Evolutionary conservation across 176 grass and related monocot species (phyloP).

Genomic region (Themeda triandra): DNA sequence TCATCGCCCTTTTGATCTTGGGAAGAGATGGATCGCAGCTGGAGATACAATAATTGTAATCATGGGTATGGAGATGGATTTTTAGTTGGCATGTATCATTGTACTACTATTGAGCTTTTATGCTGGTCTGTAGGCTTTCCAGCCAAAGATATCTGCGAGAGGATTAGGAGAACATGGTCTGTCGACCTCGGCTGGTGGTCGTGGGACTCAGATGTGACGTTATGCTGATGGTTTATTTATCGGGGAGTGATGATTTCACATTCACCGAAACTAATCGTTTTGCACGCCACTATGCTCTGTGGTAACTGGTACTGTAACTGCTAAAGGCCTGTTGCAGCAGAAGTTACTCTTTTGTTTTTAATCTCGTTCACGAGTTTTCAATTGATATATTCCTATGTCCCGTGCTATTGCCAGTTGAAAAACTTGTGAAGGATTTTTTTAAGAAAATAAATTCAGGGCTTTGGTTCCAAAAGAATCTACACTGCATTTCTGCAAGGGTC

Average conservation of each 20-base stretch:
- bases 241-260: neutral
- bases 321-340: too few relatives aligned
- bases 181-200: neutral
- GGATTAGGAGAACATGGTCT: neutral
- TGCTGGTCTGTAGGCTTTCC: constrained; percentile 8
- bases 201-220: neutral
- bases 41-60: constrained; percentile 10
- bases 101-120: constrained; percentile 16
- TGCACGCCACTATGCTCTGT: too few relatives aligned
- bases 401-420: neutral
- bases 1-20: neutral
- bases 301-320: too few relatives aligned
- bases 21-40: neutral
- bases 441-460: too few relatives aligned
- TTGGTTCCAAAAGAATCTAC: too few relatives aligned
- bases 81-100: neutral
- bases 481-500: neutral
- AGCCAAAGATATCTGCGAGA: neutral
- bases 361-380: neutral
- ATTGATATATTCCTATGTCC: neutral
- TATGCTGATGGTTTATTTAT: neutral
- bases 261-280: too few relatives aligned
- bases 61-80: neutral
- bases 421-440: neutral
- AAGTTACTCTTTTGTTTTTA: neutral